Percentiles rank a stretch among this genome's conserved stretches.
phyloP scores from a whole-genome alignment of 345 rosid species.

The Kernera saxatilis region DNA sequence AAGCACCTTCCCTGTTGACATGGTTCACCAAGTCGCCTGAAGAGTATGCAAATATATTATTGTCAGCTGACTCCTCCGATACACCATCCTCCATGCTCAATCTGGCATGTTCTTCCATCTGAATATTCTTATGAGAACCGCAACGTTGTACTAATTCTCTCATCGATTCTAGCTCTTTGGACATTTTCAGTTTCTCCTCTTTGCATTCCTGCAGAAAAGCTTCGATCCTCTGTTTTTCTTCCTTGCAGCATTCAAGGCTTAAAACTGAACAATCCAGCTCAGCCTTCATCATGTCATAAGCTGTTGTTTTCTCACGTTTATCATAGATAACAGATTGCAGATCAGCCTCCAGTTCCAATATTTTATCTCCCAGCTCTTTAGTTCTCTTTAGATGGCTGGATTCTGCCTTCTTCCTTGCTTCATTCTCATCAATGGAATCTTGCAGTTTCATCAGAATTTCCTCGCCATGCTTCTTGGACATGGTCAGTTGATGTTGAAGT shows the following conservation, averaged over 20 bases:
- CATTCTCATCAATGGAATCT: slow-evolving; percentile 83
- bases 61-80: slow-evolving; percentile 17
- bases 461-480: slow-evolving; percentile 85
- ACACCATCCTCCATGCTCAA: slow-evolving; percentile 21
- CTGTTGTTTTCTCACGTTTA: slow-evolving; percentile 68
- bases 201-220: slow-evolving; percentile 51
- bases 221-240: slow-evolving; percentile 86
- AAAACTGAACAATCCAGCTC: slow-evolving; percentile 88
- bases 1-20: slow-evolving; percentile 29
- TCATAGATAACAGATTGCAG: slow-evolving; percentile 54
- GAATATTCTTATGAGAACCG: slow-evolving; percentile 19
- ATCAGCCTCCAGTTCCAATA: slow-evolving; percentile 69
- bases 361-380: slow-evolving; percentile 69
- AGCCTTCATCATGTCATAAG: slow-evolving; percentile 81
- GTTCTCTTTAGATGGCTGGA: slow-evolving; percentile 69
- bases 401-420: slow-evolving; percentile 69
- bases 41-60: slow-evolving; percentile 7
- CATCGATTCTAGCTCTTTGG: slow-evolving; percentile 46
- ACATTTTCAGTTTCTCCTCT: slow-evolving; percentile 53
- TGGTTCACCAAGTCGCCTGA: slow-evolving; percentile 12
- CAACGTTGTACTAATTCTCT: slow-evolving; percentile 43
- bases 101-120: slow-evolving; percentile 31
- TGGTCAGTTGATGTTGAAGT: slow-evolving; percentile 71
- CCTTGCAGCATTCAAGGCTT: slow-evolving; percentile 96
- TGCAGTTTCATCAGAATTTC: slow-evolving; percentile 91